These are phyloP conservation scores for Kwoniella mangroviensis DNA, from an alignment of 768 basidiomycete genomes.

Conservation along the genomic window DNA sequence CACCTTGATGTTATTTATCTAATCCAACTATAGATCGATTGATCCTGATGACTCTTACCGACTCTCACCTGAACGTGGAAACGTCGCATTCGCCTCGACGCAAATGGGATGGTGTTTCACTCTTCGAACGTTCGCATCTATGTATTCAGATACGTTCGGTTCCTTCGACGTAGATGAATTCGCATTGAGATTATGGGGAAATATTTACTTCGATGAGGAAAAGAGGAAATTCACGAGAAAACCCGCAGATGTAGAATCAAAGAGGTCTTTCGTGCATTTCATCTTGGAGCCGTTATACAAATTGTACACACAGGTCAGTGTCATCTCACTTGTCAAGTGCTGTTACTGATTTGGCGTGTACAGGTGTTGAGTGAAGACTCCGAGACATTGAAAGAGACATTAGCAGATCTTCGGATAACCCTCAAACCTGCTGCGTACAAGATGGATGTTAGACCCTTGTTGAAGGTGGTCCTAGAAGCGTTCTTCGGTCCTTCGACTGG, in stretches of 20 bases:
- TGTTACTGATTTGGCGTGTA: not conserved
- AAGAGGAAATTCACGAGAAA: slow-evolving; percentile 89
- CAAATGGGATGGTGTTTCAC: slow-evolving; percentile 99
- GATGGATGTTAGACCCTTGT: slow-evolving; percentile 94
- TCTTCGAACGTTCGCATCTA: slow-evolving; percentile 86
- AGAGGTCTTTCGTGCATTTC: slow-evolving; percentile 91
- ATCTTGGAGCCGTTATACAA: slow-evolving; percentile 96
- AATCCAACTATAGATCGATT: slow-evolving; percentile 62
- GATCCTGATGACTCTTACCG: slow-evolving; percentile 86
- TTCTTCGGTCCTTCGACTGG: slow-evolving; percentile 93
- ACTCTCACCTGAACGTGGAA: slow-evolving; percentile 90
- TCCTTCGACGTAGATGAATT: slow-evolving; percentile 81
- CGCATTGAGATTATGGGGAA: slow-evolving; percentile 93
- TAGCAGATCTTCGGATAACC: slow-evolving; percentile 75
- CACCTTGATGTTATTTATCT: not conserved
- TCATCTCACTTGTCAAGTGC: not conserved
- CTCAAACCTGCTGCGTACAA: slow-evolving; percentile 94
- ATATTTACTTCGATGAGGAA: slow-evolving; percentile 88
- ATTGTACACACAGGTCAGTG: slow-evolving; percentile 72
- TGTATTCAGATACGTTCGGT: slow-evolving; percentile 90
- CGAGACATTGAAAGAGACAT: slow-evolving; percentile 79
- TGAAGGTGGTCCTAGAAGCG: slow-evolving; percentile 90
- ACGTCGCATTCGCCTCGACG: slow-evolving; percentile 95
- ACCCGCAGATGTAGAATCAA: slow-evolving; percentile 74
- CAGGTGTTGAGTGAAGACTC: slow-evolving; percentile 93